Conservation (phyloP, 2,329 filamentous ascomycete species). For the Aspergillus carbonarius region DNA sequence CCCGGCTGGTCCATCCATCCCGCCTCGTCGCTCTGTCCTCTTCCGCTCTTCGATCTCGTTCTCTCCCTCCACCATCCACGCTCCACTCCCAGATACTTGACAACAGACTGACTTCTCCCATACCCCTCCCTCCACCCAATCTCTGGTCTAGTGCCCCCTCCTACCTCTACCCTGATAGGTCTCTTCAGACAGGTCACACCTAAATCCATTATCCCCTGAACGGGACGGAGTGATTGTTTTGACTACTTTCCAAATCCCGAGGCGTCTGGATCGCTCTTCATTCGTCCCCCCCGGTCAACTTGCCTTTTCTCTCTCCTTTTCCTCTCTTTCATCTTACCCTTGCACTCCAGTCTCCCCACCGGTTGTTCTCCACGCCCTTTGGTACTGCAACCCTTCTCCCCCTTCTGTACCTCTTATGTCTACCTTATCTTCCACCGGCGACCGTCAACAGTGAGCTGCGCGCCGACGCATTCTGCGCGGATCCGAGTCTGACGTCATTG, state of each 20-base stretch:
- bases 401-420: neutral
- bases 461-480: neutral
- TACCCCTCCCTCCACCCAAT: too few species aligned
- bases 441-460: neutral
- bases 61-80: neutral
- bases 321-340: neutral
- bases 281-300: neutral
- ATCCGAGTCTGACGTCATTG: conserved; percentile 15
- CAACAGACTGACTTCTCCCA: neutral
- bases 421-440: neutral
- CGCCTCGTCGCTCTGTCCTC: neutral
- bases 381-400: neutral
- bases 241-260: neutral
- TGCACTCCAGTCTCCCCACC: neutral
- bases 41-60: neutral
- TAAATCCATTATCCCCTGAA: neutral
- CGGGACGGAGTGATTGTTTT: neutral
- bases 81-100: too few species aligned
- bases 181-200: neutral
- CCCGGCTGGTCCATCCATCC: neutral
- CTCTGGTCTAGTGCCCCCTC: neutral
- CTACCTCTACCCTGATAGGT: neutral
- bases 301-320: neutral
- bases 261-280: neutral
- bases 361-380: neutral